Percentiles rank a stretch among this genome's conserved stretches.
These are phyloP conservation scores for Imleria badia DNA, from an alignment of 768 basidiomycete species.

Conservation along the genomic window DNA sequence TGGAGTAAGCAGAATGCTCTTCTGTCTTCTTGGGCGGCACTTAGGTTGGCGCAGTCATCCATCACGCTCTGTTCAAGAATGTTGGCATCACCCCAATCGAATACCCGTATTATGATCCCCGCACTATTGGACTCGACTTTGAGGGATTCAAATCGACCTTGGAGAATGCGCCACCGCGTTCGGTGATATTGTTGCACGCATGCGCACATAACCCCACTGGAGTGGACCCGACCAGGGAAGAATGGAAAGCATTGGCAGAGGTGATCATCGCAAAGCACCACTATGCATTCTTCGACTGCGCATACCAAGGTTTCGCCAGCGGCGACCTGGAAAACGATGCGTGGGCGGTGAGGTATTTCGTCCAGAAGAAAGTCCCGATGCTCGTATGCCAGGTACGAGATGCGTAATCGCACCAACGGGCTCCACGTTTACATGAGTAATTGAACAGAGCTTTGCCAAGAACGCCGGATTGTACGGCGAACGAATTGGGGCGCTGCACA, in stretches of 20 bases:
- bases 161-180: conserved; percentile 64
- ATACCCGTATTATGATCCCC: conserved; percentile 93
- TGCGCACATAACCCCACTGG: conserved; percentile 98
- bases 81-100: conserved; percentile 83
- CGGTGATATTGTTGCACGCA: conserved; percentile 88
- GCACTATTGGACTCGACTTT: conserved; percentile 86
- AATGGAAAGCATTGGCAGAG: conserved; percentile 80
- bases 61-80: conserved; percentile 87
- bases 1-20: conserved; percentile 65
- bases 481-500: conserved; percentile 90
- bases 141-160: conserved; percentile 61
- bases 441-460: conserved; percentile 87
- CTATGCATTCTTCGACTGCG: conserved; percentile 92
- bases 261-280: conserved; percentile 71
- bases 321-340: conserved; percentile 91
- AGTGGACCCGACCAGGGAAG: conserved; percentile 85
- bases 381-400: conserved; percentile 78
- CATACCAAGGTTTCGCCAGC: conserved; percentile 96
- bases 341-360: conserved; percentile 88
- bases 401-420: not conserved
- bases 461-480: conserved; percentile 96
- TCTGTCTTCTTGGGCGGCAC: not conserved
- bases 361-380: conserved; percentile 67
- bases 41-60: conserved; percentile 57
- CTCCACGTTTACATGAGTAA: conserved; percentile 9